A percentile compares a stretch with the other conserved stretches of the same genome.
Evolutionary conservation across 2,329 filamentous ascomycete species (phyloP).

Genomic region (Paecilomyces variotii): DNA sequence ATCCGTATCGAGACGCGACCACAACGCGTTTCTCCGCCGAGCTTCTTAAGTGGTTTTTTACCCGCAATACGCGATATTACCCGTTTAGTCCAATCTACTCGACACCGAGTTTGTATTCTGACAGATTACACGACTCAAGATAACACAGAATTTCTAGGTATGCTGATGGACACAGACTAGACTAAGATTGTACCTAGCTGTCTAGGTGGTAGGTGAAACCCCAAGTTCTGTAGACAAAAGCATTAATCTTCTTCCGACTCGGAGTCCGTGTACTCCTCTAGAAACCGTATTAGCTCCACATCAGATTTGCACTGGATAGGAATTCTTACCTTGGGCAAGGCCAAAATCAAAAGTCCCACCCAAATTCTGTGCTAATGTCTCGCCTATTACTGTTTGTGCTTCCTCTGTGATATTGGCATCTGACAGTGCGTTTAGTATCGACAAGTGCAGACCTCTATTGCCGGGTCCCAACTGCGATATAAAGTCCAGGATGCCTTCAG

Average conservation of each 20-base stretch:
- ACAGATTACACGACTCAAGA: not conserved
- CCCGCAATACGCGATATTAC: not conserved
- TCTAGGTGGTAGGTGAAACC: not conserved
- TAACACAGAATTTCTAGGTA: not conserved
- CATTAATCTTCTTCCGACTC: constrained; percentile 6
- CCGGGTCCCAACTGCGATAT: constrained; percentile 17
- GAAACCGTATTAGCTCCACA: constrained; percentile 5
- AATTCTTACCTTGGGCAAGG: constrained; percentile 11
- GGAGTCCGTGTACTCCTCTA: constrained; percentile 16
- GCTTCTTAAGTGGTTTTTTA: constrained; percentile 14
- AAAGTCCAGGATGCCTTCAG: constrained; percentile 23
- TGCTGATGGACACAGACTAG: not conserved
- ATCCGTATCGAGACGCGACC: constrained; percentile 11
- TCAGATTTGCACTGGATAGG: not conserved
- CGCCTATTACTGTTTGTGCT: constrained; percentile 20
- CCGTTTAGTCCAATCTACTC: not conserved
- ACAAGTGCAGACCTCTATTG: constrained; percentile 22
- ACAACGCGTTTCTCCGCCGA: constrained; percentile 16
- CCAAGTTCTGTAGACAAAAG: not conserved
- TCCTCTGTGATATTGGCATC: constrained; percentile 16
- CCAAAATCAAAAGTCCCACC: constrained; percentile 19
- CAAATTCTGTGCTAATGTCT: constrained; percentile 13
- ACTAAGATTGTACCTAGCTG: constrained; percentile 3
- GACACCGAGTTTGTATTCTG: not conserved
- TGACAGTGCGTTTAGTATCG: constrained; percentile 18